phyloP scores from a whole-genome alignment of 495 filamentous ascomycete species.

The Aspergillus taichungensis region DNA sequence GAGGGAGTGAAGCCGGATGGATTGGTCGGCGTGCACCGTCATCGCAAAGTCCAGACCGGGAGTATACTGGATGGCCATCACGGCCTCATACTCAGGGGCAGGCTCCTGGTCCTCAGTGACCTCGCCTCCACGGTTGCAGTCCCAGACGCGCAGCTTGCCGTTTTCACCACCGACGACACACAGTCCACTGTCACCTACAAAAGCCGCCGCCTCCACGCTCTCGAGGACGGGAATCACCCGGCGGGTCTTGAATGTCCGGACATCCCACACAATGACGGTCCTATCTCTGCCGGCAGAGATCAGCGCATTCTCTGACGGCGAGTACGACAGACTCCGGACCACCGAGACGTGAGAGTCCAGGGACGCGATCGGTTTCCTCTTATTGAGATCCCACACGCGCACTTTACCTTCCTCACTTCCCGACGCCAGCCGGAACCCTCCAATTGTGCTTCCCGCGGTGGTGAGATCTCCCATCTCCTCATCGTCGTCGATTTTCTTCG shows the following conservation, averaged over 20 bases:
- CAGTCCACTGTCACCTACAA: constrained; percentile 57
- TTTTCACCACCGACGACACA: constrained; percentile 83
- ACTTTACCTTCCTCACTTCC: constrained; percentile 90
- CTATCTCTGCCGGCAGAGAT: constrained; percentile 92
- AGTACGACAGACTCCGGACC: constrained; percentile 77
- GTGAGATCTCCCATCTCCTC: constrained; percentile 34
- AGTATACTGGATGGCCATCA: constrained; percentile 62
- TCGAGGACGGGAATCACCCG: constrained; percentile 81
- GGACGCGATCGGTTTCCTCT: constrained; percentile 64
- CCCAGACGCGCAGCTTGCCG: constrained; percentile 76
- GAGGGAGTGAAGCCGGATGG: constrained; percentile 65
- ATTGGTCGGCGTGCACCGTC: constrained; percentile 84
- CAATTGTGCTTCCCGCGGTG: constrained; percentile 26
- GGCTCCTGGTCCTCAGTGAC: constrained; percentile 61
- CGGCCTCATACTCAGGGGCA: constrained; percentile 64
- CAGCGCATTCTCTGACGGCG: constrained; percentile 58
- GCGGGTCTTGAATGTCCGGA: constrained; percentile 71
- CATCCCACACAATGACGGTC: constrained; percentile 86
- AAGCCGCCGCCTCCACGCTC: constrained; percentile 73
- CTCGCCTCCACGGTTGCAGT: constrained; percentile 64
- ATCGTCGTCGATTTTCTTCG: constrained; percentile 35
- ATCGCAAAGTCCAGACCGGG: constrained; percentile 56
- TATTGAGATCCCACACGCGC: constrained; percentile 83
- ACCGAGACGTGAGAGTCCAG: constrained; percentile 91
- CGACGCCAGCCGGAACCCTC: constrained; percentile 72